These are phyloP conservation scores for Pythium vanterpoolii DNA, from an alignment of 352 stramenopile species.

Conservation along the genomic window DNA sequence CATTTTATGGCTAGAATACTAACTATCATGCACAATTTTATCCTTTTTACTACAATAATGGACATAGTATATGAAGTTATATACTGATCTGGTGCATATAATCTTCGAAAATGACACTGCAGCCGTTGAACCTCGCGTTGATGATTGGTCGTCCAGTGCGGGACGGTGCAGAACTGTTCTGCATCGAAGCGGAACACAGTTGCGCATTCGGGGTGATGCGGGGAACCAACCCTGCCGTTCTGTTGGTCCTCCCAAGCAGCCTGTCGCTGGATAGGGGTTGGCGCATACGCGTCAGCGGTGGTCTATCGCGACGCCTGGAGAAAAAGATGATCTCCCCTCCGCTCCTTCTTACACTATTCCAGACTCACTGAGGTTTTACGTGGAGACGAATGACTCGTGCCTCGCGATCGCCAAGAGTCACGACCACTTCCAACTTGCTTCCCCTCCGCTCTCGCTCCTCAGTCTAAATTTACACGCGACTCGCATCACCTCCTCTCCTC, in stretches of 20 bases:
- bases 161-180: slow-evolving; percentile 3
- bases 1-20: neutral
- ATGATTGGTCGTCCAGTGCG: slow-evolving; percentile 10
- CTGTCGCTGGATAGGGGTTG: neutral
- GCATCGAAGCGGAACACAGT: slow-evolving; percentile 1
- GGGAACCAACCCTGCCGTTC: neutral
- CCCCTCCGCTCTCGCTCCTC: neutral
- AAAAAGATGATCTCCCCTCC: slow-evolving; percentile 1
- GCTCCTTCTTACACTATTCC: neutral
- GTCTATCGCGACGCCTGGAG: neutral
- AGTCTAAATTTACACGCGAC: slow-evolving; percentile 16
- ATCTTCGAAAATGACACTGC: slow-evolving; percentile 1
- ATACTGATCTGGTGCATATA: neutral
- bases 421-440: neutral
- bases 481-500: neutral
- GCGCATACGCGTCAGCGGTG: neutral
- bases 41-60: slow-evolving; percentile 1
- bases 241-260: slow-evolving; percentile 3
- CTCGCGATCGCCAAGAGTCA: neutral
- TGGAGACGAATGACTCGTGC: slow-evolving; percentile 16
- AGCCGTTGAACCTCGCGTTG: neutral
- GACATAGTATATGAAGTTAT: neutral
- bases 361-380: slow-evolving; percentile 1
- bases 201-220: slow-evolving; percentile 5
- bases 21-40: neutral